These are phyloP conservation scores for Pyricularia pennisetigena DNA, from an alignment of 2,329 filamentous ascomycete genomes.

Conservation along the genomic window DNA sequence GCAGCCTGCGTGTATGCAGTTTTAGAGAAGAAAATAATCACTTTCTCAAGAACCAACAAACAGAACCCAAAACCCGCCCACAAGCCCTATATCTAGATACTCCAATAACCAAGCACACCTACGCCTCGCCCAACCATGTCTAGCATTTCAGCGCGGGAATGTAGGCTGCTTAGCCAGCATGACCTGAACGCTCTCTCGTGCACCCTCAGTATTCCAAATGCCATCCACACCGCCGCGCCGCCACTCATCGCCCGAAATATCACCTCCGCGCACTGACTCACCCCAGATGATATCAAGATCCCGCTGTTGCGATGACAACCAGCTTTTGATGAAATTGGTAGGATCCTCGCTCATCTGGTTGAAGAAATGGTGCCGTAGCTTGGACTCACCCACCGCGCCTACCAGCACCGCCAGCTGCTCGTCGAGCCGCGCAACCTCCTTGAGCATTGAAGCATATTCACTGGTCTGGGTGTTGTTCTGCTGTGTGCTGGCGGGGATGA, in stretches of 20 bases:
- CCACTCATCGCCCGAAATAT: constrained; percentile 55
- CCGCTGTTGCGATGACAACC: constrained; percentile 84
- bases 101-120: not conserved
- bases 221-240: constrained; percentile 46
- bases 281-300: constrained; percentile 84
- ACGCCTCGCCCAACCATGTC: not conserved
- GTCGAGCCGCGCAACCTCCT: constrained; percentile 67
- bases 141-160: not conserved
- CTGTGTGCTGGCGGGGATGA: constrained; percentile 46
- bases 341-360: constrained; percentile 71
- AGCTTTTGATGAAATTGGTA: constrained; percentile 72
- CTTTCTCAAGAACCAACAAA: not conserved
- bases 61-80: not conserved
- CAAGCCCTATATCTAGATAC: not conserved
- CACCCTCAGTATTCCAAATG: constrained; percentile 47
- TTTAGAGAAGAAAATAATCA: not conserved
- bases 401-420: constrained; percentile 77
- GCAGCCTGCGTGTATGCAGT: not conserved
- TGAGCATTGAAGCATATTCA: constrained; percentile 60
- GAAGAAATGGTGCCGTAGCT: constrained; percentile 86
- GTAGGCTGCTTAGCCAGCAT: constrained; percentile 42
- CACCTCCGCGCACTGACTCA: constrained; percentile 59
- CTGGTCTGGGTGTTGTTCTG: constrained; percentile 51
- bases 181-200: constrained; percentile 53
- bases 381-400: constrained; percentile 73